A percentile compares a stretch with the other conserved stretches of the same genome.
Conservation (phyloP, 345 rosid genomes). For the Rhodomyrtus tomentosa region DNA sequence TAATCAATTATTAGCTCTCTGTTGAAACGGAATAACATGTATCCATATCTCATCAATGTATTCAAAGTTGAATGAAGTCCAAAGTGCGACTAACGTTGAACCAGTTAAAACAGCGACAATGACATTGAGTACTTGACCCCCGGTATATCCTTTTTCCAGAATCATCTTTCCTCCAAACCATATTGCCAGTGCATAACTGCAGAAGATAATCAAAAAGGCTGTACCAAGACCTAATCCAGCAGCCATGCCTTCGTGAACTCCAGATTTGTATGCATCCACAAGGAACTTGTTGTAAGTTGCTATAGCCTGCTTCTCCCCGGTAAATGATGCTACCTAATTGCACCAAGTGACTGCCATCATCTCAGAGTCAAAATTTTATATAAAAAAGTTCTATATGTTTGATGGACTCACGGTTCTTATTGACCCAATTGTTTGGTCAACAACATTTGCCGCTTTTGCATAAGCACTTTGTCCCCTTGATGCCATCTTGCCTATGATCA, state of each 20-base stretch:
- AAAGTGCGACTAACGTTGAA: conserved; percentile 22
- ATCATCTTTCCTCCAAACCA: conserved; percentile 42
- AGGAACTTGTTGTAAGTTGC: conserved; percentile 18
- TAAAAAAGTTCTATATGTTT: not conserved
- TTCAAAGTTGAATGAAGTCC: not conserved
- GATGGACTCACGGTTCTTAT: conserved; percentile 52
- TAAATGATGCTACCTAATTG: conserved; percentile 70
- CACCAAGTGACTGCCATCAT: conserved; percentile 10
- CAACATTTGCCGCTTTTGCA: conserved; percentile 59
- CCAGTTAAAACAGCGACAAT: conserved; percentile 24
- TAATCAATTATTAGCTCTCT: not conserved
- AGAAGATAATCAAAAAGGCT: conserved; percentile 4
- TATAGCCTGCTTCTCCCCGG: conserved; percentile 33
- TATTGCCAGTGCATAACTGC: conserved; percentile 21
- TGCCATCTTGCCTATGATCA: conserved; percentile 47
- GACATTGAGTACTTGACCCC: conserved; percentile 28
- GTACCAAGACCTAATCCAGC: conserved; percentile 25
- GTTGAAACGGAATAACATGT: not conserved
- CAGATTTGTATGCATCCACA: conserved; percentile 17
- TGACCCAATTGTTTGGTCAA: conserved; percentile 71
- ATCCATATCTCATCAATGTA: not conserved
- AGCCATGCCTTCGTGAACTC: conserved; percentile 17
- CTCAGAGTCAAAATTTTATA: not conserved
- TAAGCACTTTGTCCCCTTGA: conserved; percentile 61
- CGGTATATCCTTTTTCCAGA: conserved; percentile 22